Evolutionary conservation across 1,284 basidiomycete species (phyloP).

Genomic region (Leccinum huronense): DNA sequence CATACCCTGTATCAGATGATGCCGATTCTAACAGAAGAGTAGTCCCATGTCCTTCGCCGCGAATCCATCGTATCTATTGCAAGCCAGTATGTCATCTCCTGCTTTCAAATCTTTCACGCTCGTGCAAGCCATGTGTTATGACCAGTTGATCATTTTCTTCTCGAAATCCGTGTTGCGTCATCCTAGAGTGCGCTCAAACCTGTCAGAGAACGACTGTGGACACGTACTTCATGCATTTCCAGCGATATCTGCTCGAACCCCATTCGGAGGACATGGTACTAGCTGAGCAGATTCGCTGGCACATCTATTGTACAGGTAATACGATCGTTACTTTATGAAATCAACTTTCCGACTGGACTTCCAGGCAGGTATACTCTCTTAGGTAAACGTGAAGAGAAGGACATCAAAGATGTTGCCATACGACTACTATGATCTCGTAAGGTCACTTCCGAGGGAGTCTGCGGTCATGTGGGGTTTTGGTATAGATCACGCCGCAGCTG

Average conservation of each 20-base stretch:
- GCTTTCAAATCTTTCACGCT: slow-evolving; percentile 1
- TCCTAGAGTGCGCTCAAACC: slow-evolving; percentile 82
- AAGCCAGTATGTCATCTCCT: slow-evolving; percentile 65
- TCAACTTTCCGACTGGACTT: slow-evolving; percentile 10
- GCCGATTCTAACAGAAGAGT: slow-evolving; percentile 9
- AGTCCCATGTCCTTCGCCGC: slow-evolving; percentile 94
- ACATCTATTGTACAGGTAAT: slow-evolving; percentile 83
- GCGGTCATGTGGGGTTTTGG: slow-evolving; percentile 7
- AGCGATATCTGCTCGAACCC: slow-evolving; percentile 89
- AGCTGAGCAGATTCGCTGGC: slow-evolving; percentile 86
- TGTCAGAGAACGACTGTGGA: slow-evolving; percentile 88
- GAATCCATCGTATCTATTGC: slow-evolving; percentile 94
- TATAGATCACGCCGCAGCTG: slow-evolving; percentile 78
- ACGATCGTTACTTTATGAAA: background rate
- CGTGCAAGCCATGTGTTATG: slow-evolving; percentile 3
- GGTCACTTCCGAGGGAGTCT: slow-evolving; percentile 22
- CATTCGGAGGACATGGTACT: slow-evolving; percentile 70
- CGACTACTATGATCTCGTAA: slow-evolving; percentile 88
- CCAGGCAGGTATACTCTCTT: slow-evolving; percentile 91
- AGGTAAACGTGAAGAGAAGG: slow-evolving; percentile 85
- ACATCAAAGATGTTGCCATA: slow-evolving; percentile 92
- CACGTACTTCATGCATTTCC: slow-evolving; percentile 63
- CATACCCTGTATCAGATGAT: background rate
- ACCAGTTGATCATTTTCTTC: slow-evolving; percentile 89
- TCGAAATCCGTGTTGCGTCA: slow-evolving; percentile 95